These are phyloP conservation scores for Coleophoma crateriformis DNA, from an alignment of 2,329 filamentous ascomycete species.

Conservation along the genomic window DNA sequence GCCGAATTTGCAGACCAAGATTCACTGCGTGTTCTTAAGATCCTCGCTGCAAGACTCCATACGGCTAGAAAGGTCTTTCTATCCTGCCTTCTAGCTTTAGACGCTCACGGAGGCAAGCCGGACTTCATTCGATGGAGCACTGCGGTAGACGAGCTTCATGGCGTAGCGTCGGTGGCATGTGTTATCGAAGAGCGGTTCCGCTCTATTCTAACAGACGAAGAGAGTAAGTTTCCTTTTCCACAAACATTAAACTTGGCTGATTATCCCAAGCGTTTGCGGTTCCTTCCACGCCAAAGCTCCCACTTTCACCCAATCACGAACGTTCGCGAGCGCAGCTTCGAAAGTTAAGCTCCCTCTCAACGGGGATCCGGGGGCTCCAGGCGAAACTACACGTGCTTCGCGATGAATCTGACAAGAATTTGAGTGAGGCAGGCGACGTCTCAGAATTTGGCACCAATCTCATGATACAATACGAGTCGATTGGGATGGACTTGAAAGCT, in stretches of 20 bases:
- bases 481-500: slow-evolving; percentile 78
- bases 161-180: slow-evolving; percentile 55
- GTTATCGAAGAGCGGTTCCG: slow-evolving; percentile 61
- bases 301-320: slow-evolving; percentile 69
- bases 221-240: slow-evolving; percentile 50
- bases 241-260: slow-evolving; percentile 18
- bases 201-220: slow-evolving; percentile 69
- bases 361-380: slow-evolving; percentile 85
- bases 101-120: slow-evolving; percentile 70
- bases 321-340: slow-evolving; percentile 81
- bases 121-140: slow-evolving; percentile 77
- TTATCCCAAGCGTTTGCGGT: slow-evolving; percentile 41
- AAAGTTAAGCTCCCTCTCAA: slow-evolving; percentile 82
- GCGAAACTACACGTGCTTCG: slow-evolving; percentile 89
- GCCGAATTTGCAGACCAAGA: slow-evolving; percentile 70
- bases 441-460: slow-evolving; percentile 73
- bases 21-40: slow-evolving; percentile 74
- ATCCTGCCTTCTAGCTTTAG: slow-evolving; percentile 82
- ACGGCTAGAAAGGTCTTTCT: slow-evolving; percentile 79
- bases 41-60: slow-evolving; percentile 74
- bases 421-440: slow-evolving; percentile 69
- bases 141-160: slow-evolving; percentile 69
- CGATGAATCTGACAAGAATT: slow-evolving; percentile 77
- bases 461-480: slow-evolving; percentile 89
- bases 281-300: slow-evolving; percentile 51